Evolutionary conservation across 2,329 filamentous ascomycete species (phyloP), one percentile per base, ranked within the genome.

Genomic region (Aspergillus persii): DNA sequence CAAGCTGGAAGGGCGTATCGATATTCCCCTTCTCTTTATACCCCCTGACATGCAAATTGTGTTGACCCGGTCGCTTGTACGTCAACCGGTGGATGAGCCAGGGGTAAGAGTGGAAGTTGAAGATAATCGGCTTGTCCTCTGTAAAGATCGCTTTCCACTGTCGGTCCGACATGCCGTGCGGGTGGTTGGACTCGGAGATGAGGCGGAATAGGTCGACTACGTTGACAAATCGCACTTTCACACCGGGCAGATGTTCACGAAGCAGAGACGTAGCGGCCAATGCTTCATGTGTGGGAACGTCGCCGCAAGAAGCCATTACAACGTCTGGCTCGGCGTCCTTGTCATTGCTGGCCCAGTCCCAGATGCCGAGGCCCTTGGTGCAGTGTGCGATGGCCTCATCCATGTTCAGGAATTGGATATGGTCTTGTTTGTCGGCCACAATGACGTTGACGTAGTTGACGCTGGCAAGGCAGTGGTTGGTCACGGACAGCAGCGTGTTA

Each of bases 11-110:
- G 1, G 89, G 90, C 0, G 90, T 92, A 71, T 93, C 89, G 66
- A 92, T 92, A 73, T 92, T 93, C 50, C 90, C 90, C 82, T 93
- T 92, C 79, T 93, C 89, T 69, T 84, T 87, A 80, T 92, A 93
- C 1, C 90, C 90, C 33, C 87, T 82, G n/a, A 93, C 90, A 67
- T 90, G 86, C 62, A 92, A 75, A 74, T 90, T 86, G 50, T 81
- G 72, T 72, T 83, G 85, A 4, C 89, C 89, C 1, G 86, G 87
- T 1, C 89, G 86, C 77, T 89, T 89, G 78, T 92, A 92, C 0
- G 89, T 89, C 66, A 93, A 76, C 53, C 89, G 83, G 77, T 92
- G 89, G 54, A 93, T 84, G 68, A 93, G 81, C 88, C 88, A 92
- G 8, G 90, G 89, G 77, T 93, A 92, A 33, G 86, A 89, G 79